These are phyloP conservation scores for Tillandsia fasciculata DNA, from an alignment of 176 grass and related monocot species.

Conservation along the genomic window DNA sequence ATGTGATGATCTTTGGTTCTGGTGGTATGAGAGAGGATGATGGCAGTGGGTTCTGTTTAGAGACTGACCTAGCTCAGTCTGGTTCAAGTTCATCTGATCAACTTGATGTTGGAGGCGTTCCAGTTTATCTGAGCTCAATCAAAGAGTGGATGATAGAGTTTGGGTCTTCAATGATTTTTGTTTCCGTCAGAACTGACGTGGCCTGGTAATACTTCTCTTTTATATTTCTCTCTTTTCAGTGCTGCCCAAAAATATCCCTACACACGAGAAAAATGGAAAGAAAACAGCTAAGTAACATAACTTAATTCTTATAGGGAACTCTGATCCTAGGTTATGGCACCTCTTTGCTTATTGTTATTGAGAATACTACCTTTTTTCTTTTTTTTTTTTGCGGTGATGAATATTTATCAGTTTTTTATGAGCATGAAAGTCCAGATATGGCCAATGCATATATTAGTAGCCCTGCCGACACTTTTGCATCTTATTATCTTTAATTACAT, in stretches of 20 bases:
- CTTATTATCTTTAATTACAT: too few species aligned
- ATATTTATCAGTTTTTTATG: too few species aligned
- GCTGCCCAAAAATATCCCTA: neutral
- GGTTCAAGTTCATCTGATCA: constrained; percentile 31
- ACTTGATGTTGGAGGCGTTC: constrained; percentile 51
- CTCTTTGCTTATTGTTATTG: neutral
- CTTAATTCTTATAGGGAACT: neutral
- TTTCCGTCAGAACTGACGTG: constrained; percentile 88
- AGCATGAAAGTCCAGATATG: too few species aligned
- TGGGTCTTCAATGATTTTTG: constrained; percentile 88
- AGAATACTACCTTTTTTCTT: neutral
- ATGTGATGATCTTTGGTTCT: constrained; percentile 89
- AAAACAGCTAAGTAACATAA: too few species aligned
- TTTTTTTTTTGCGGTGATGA: neutral
- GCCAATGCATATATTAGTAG: neutral
- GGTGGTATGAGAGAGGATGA: constrained; percentile 96
- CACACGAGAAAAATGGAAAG: too few species aligned
- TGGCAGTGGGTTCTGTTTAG: constrained; percentile 58
- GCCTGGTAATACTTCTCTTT: constrained; percentile 49
- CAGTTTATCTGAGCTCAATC: constrained; percentile 84
- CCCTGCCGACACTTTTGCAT: neutral
- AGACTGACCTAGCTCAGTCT: constrained; percentile 30
- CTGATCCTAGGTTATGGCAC: neutral
- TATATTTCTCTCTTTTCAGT: neutral
- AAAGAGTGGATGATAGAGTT: constrained; percentile 99